Conservation (phyloP, 805 yeast species). For the Pichia scutulata region DNA sequence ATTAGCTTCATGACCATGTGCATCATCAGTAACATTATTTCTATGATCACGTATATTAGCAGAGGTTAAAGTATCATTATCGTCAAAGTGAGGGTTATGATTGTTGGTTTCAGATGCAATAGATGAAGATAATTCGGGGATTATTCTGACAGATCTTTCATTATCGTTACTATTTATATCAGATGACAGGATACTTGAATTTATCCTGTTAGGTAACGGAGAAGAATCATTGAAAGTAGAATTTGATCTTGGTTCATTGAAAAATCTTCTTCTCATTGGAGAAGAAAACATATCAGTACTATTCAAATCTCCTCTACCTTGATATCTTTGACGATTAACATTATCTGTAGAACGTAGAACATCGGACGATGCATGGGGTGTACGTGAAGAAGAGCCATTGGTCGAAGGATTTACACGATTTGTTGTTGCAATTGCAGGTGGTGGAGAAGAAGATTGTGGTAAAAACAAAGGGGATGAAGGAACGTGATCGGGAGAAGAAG, state of each 20-base stretch:
- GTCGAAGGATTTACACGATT: neutral
- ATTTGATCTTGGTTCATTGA: slow-evolving; percentile 32
- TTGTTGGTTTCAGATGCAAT: slow-evolving; percentile 14
- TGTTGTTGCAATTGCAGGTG: neutral
- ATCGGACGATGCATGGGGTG: slow-evolving; percentile 29
- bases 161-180: neutral
- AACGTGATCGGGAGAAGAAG: neutral
- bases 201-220: slow-evolving; percentile 2
- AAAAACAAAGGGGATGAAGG: slow-evolving; percentile 19
- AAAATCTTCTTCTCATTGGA: slow-evolving; percentile 56
- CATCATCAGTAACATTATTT: neutral
- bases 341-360: slow-evolving; percentile 33
- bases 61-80: neutral
- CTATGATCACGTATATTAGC: neutral
- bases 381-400: slow-evolving; percentile 10
- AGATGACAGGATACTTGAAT: slow-evolving; percentile 14
- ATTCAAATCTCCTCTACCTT: slow-evolving; percentile 72
- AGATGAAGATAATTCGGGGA: slow-evolving; percentile 16
- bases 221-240: slow-evolving; percentile 12
- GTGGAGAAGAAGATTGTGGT: slow-evolving; percentile 37
- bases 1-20: neutral
- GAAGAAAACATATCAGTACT: slow-evolving; percentile 62
- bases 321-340: slow-evolving; percentile 37
- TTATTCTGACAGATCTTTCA: slow-evolving; percentile 5
- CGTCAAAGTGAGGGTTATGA: too few species aligned